Evolutionary conservation across 176 grass and related monocot species (phyloP), one percentile per base, ranked within the genome.

Genomic region (Carex scoparia): DNA sequence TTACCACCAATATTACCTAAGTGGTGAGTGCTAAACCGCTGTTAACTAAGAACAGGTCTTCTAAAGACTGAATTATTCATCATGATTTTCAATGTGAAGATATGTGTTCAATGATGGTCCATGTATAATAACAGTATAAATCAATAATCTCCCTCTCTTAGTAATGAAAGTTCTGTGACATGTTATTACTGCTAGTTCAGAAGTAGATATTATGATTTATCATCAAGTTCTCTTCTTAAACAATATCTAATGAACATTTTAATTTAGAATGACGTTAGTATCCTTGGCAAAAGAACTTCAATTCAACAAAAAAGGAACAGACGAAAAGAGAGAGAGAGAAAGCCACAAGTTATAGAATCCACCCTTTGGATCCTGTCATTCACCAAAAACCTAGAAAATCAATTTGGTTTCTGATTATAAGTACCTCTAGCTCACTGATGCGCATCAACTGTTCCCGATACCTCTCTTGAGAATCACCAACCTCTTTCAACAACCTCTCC

Each of bases 381-480:
- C 7, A 75, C 10, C n/a, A 81, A 61, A 40, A 81, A 8, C 31
- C 4, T 81, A 64, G 4, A 81, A 79, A 46, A 81, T 63, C 18
- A 81, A 55, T 18, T 16, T 57, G 51, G 49, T 27, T 27, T 78
- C 28, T 33, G 5, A 33, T 78, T 16, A 46, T 44, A 19, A 35
- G 65, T 88, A 95, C 95, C 91, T 98, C 84, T 57, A 98, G 91
- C 87, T 95, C 95, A 87, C 84, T 79, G 79, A 85, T 92, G 40
- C 86, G 87, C 79, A 84, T 95, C 62, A 98, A 61, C 90, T 98
- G 89, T 19, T 81, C 65, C n/a, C 30, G 64, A 65, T 98, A 94
- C 18, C 88, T 85, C 28, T 88, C 86, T 76, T 92, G 87, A 87
- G 89, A 95, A n/a, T 85, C 83, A 67, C 44, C 76, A 64, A 95